Evolutionary conservation across 805 yeast species (phyloP).

Genomic region (Pichia gijzeniarum): DNA sequence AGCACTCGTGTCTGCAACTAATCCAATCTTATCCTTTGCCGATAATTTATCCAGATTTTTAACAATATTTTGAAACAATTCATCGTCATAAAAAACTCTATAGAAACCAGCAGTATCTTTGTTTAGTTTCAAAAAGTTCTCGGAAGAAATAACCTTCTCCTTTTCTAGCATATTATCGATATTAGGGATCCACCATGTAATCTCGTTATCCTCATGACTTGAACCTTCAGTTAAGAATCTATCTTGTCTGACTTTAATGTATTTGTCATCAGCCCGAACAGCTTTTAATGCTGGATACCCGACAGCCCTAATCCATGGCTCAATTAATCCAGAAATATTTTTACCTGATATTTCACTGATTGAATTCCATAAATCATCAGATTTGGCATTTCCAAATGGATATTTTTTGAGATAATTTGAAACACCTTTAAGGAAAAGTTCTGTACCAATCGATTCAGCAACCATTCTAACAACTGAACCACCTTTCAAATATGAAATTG

Average conservation of each 20-base stretch:
- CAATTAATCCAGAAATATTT: constrained; percentile 55
- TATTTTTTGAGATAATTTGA: constrained; percentile 58
- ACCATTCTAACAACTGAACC: constrained; percentile 75
- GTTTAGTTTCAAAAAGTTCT: constrained; percentile 38
- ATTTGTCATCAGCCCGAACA: constrained; percentile 27
- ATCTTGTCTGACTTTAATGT: constrained; percentile 44
- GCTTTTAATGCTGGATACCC: constrained; percentile 71
- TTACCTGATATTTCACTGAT: constrained; percentile 56
- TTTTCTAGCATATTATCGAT: constrained; percentile 22
- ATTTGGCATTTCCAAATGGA: constrained; percentile 64
- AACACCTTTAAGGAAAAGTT: constrained; percentile 65
- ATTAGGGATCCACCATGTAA: constrained; percentile 55
- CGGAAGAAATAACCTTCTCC: constrained; percentile 14
- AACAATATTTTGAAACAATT: constrained; percentile 35
- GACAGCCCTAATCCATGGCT: constrained; percentile 63
- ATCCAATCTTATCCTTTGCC: constrained; percentile 45
- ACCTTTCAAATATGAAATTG: constrained; percentile 76
- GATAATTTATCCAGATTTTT: constrained; percentile 34
- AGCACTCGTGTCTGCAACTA: constrained; percentile 47
- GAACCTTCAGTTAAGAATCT: constrained; percentile 59
- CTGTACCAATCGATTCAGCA: constrained; percentile 62
- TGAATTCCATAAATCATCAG: constrained; percentile 67
- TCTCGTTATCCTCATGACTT: constrained; percentile 47
- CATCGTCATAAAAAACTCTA: constrained; percentile 46
- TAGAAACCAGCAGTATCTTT: constrained; percentile 46